Conservation (phyloP, 176 grass and related monocot species). For the Paspalum vaginatum region DNA sequence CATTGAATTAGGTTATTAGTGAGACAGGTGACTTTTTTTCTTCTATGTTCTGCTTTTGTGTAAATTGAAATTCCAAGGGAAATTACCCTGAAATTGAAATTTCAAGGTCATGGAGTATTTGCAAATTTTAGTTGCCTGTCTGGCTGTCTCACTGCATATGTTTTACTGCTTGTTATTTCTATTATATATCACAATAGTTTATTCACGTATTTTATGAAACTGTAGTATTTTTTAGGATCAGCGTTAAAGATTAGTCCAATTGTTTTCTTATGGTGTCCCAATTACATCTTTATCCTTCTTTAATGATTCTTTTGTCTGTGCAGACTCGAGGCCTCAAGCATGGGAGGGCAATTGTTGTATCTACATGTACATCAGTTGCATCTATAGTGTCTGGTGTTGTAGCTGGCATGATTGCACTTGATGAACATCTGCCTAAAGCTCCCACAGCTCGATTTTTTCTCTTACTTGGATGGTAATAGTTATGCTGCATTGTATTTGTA, state of each 20-base stretch:
- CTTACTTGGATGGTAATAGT: constrained; percentile 90
- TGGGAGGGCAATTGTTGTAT: constrained; percentile 98
- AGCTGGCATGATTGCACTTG: constrained; percentile 94
- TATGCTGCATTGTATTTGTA: neutral
- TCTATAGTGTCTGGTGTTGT: constrained; percentile 93
- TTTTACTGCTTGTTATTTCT: constrained; percentile 6
- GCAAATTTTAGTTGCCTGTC: neutral
- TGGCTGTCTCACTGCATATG: neutral
- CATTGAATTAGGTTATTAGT: neutral
- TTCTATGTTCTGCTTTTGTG: neutral
- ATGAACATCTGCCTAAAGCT: constrained; percentile 82
- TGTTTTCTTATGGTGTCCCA: neutral
- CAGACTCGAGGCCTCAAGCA: constrained; percentile 97
- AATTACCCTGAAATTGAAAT: neutral
- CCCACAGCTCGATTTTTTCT: constrained; percentile 66
- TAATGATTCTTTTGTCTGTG: constrained; percentile 16
- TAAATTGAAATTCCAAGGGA: neutral
- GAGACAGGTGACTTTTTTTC: neutral
- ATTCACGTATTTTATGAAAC: constrained; percentile 7
- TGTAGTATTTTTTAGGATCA: neutral
- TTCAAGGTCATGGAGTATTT: neutral
- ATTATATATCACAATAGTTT: constrained; percentile 18
- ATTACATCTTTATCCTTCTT: constrained; percentile 22
- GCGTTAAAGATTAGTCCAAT: neutral
- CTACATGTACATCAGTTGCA: constrained; percentile 91